Evolutionary conservation across 805 yeast genomes (phyloP).

Genomic region (Millerago galiae): DNA sequence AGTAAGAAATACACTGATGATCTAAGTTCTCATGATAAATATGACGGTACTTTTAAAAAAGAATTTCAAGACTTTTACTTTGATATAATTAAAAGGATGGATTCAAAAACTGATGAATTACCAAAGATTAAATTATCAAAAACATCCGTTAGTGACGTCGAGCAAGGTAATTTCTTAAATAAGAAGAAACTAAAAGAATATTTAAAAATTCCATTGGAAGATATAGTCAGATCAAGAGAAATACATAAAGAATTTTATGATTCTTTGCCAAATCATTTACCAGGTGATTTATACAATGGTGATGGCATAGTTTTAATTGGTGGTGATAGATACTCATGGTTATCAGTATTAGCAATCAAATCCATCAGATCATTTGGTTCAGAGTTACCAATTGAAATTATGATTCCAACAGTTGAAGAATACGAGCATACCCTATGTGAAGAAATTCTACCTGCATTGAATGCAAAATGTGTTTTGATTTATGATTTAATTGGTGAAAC

Average conservation of each 20-base stretch:
- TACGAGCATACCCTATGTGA: conserved; percentile 65
- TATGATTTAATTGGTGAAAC: conserved; percentile 52
- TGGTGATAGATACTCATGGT: conserved; percentile 52
- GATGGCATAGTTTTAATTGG: conserved; percentile 30
- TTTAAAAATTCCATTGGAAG: not conserved
- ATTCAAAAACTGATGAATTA: not conserved
- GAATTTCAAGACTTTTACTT: conserved; percentile 10
- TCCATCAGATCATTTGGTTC: conserved; percentile 44
- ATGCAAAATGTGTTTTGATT: conserved; percentile 60
- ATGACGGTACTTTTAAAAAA: conserved; percentile 6
- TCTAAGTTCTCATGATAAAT: conserved; percentile 4
- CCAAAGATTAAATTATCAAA: not conserved
- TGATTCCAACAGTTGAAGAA: conserved; percentile 58
- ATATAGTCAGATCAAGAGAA: not conserved
- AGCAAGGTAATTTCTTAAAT: no score
- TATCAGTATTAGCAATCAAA: conserved; percentile 43
- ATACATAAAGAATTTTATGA: conserved; percentile 6
- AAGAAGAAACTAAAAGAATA: not conserved
- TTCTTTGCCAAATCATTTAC: conserved; percentile 4
- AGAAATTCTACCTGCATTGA: conserved; percentile 47
- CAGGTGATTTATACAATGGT: conserved; percentile 9
- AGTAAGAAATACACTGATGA: conserved; percentile 2
- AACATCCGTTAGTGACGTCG: no score
- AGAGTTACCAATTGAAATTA: conserved; percentile 63
- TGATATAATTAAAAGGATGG: not conserved